Evolutionary conservation across 441 rosid genomes (phyloP).

Genomic region (Pelargonium citronellum): DNA sequence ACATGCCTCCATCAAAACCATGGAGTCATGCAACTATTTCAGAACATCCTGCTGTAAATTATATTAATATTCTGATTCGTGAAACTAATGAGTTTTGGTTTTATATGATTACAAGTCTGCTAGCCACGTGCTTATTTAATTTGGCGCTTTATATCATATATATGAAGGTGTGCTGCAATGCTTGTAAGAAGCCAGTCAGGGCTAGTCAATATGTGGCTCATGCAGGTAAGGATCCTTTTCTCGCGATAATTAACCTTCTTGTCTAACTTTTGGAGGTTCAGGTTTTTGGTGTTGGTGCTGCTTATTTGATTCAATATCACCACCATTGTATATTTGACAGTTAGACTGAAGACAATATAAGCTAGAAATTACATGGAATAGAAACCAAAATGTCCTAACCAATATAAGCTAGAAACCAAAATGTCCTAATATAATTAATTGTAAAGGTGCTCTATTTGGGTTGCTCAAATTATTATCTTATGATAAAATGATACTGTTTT

Average conservation of each 20-base stretch:
- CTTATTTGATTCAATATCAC: background rate
- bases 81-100: background rate
- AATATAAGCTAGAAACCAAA: slow-evolving; percentile 6
- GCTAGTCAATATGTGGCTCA: slow-evolving; percentile 60
- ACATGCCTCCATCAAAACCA: no score
- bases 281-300: background rate
- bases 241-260: background rate
- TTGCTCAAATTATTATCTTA: background rate
- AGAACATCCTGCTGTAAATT: background rate
- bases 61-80: slow-evolving; percentile 2
- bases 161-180: slow-evolving; percentile 59
- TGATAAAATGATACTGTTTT: background rate
- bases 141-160: slow-evolving; percentile 15
- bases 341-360: background rate
- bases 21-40: no score
- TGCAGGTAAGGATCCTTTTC: slow-evolving; percentile 42
- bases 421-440: background rate
- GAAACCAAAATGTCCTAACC: slow-evolving; percentile 2
- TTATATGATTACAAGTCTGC: slow-evolving; percentile 2
- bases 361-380: background rate
- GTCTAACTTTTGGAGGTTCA: background rate
- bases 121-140: slow-evolving; percentile 16
- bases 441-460: background rate
- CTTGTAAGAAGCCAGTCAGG: slow-evolving; percentile 60
- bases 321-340: background rate